Evolutionary conservation across 2,329 filamentous ascomycete species (phyloP).

Genomic region (Colletotrichum spinosum): DNA sequence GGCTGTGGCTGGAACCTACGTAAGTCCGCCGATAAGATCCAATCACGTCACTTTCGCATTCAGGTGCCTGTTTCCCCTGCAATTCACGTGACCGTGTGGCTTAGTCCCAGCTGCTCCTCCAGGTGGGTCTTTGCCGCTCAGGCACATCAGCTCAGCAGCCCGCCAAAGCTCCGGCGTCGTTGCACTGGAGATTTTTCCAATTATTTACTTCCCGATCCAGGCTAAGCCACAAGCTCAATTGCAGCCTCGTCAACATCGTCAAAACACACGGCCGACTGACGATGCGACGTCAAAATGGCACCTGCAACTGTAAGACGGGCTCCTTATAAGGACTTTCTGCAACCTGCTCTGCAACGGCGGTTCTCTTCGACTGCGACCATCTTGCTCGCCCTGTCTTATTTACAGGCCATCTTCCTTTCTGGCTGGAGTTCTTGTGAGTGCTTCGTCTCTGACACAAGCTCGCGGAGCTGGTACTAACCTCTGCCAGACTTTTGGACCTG

Average conservation of each 20-base stretch:
- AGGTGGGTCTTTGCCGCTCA: slow-evolving; percentile 22
- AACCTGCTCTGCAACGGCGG: slow-evolving; percentile 86
- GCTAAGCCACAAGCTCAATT: slow-evolving; percentile 30
- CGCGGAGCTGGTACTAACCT: slow-evolving; percentile 23
- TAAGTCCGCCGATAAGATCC: slow-evolving; percentile 18
- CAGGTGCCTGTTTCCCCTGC: slow-evolving; percentile 27
- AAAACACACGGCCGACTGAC: slow-evolving; percentile 47
- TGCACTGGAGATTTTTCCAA: slow-evolving; percentile 37
- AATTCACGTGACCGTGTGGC: slow-evolving; percentile 25
- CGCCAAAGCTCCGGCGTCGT: slow-evolving; percentile 32
- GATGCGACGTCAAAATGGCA: slow-evolving; percentile 64
- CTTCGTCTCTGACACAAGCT: slow-evolving; percentile 15
- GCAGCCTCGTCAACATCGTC: slow-evolving; percentile 39
- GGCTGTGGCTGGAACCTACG: slow-evolving; percentile 35
- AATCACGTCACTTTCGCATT: slow-evolving; percentile 26
- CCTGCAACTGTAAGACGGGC: slow-evolving; percentile 65
- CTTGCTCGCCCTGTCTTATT: slow-evolving; percentile 78
- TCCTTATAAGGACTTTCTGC: slow-evolving; percentile 89
- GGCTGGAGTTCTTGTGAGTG: slow-evolving; percentile 76
- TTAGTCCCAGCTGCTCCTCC: background rate
- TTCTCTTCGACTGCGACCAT: slow-evolving; percentile 83
- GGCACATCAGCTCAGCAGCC: slow-evolving; percentile 21
- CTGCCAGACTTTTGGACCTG: slow-evolving; percentile 81
- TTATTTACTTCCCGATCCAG: slow-evolving; percentile 42
- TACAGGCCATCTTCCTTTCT: slow-evolving; percentile 77